Conservation (phyloP, 495 filamentous ascomycete species). For the Aspergillus egyptiacus region DNA sequence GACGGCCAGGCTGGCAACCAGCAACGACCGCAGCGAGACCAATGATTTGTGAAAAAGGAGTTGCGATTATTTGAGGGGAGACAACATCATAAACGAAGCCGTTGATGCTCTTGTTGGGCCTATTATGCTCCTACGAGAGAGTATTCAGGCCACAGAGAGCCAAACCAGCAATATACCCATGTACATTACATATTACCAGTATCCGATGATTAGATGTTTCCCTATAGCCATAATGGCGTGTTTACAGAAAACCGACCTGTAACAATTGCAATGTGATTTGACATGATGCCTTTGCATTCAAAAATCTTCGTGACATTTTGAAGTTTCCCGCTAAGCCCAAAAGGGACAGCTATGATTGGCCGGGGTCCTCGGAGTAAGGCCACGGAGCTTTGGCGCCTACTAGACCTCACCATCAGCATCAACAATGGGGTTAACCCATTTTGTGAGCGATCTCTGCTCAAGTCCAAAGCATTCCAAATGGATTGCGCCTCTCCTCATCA, state of each 20-base stretch:
- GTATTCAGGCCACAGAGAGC: background rate
- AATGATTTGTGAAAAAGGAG: background rate
- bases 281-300: background rate
- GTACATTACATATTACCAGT: conserved; percentile 21
- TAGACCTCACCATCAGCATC: background rate
- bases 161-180: conserved; percentile 23
- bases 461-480: conserved; percentile 55
- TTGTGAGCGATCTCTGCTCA: conserved; percentile 16
- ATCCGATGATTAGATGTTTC: conserved; percentile 6
- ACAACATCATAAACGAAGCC: background rate
- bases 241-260: background rate
- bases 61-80: background rate
- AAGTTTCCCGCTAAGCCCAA: conserved; percentile 17
- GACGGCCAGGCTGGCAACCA: conserved; percentile 3
- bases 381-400: background rate
- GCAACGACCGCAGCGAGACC: background rate
- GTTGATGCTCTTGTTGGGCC: background rate
- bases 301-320: background rate
- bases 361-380: conserved; percentile 5
- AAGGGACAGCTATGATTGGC: conserved; percentile 18
- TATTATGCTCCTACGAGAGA: background rate
- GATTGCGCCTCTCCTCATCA: conserved; percentile 61
- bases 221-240: conserved; percentile 1
- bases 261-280: background rate
- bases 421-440: conserved; percentile 18